Evolutionary conservation across 352 stramenopile species (phyloP).

Genomic region (Pythium sukuiense): DNA sequence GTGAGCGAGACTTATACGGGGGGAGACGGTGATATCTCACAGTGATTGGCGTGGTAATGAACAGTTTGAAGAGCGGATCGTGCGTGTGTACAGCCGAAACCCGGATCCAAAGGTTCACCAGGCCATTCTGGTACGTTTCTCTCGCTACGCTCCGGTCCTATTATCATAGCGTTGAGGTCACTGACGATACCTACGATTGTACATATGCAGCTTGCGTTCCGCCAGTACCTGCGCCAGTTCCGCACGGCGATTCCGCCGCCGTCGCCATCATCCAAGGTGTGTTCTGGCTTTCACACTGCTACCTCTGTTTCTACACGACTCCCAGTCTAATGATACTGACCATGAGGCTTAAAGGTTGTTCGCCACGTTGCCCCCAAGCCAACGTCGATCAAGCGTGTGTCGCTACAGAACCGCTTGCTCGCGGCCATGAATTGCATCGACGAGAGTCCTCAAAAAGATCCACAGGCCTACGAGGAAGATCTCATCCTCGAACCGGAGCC

Average conservation of each 20-base stretch:
- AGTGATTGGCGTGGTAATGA: neutral
- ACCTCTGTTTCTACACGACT: too few species aligned
- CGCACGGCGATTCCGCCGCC: conserved; percentile 61
- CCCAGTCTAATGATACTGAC: too few species aligned
- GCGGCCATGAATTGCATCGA: neutral
- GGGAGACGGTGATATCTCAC: neutral
- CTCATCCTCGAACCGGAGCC: neutral
- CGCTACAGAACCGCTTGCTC: conserved; percentile 3
- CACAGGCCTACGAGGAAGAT: neutral
- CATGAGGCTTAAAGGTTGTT: conserved; percentile 2
- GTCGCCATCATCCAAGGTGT: conserved; percentile 72
- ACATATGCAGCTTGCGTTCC: conserved; percentile 54
- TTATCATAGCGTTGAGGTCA: neutral
- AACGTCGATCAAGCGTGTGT: conserved; percentile 2
- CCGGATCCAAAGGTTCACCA: conserved; percentile 44
- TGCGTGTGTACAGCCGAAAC: conserved; percentile 77
- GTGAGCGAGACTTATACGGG: neutral
- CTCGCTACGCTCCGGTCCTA: neutral
- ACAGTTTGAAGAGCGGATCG: conserved; percentile 82
- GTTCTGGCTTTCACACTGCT: too few species aligned
- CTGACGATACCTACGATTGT: neutral
- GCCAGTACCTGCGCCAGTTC: conserved; percentile 57
- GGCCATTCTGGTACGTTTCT: conserved; percentile 53
- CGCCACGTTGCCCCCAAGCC: neutral
- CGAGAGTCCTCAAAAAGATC: neutral